A percentile compares a stretch with the other conserved stretches of the same genome.
Evolutionary conservation across 345 rosid species (phyloP).

Genomic region (Turnera subulata): DNA sequence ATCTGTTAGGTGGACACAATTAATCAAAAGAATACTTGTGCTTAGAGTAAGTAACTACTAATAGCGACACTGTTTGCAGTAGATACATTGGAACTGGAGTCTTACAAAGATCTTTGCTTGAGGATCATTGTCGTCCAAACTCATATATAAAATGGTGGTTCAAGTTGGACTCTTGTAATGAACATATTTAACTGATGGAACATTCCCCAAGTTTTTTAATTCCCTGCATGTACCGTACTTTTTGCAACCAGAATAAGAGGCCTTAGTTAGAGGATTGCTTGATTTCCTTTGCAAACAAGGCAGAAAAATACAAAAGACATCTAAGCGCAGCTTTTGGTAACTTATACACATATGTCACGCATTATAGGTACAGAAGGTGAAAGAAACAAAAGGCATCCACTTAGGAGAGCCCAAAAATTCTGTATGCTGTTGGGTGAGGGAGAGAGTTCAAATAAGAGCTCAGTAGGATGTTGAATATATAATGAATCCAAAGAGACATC

Average conservation of each 20-base stretch:
- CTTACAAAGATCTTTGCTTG: slow-evolving; percentile 2
- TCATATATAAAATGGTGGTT: neutral
- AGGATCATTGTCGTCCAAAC: slow-evolving; percentile 13
- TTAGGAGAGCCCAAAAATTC: slow-evolving; percentile 13
- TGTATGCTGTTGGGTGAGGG: slow-evolving; percentile 28
- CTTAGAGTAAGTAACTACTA: neutral
- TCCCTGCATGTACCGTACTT: neutral
- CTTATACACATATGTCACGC: slow-evolving; percentile 5
- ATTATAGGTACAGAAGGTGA: slow-evolving; percentile 7
- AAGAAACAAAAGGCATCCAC: slow-evolving; percentile 17
- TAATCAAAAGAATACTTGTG: neutral
- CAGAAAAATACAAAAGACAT: slow-evolving; percentile 9
- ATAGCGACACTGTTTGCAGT: neutral
- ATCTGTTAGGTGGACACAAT: neutral
- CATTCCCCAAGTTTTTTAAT: neutral
- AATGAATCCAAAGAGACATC: neutral
- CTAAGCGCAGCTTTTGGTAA: slow-evolving; percentile 11
- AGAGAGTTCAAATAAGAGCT: slow-evolving; percentile 6
- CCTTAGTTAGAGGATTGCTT: neutral
- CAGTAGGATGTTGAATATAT: neutral
- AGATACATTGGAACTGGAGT: neutral
- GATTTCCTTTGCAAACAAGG: neutral
- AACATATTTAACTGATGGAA: slow-evolving; percentile 1
- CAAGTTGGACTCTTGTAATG: slow-evolving; percentile 1
- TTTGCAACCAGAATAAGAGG: neutral